Percentiles rank a stretch among this genome's conserved stretches.
Evolutionary conservation across 2,329 filamentous ascomycete species (phyloP).

Genomic region (Sclerotinia nivalis): DNA sequence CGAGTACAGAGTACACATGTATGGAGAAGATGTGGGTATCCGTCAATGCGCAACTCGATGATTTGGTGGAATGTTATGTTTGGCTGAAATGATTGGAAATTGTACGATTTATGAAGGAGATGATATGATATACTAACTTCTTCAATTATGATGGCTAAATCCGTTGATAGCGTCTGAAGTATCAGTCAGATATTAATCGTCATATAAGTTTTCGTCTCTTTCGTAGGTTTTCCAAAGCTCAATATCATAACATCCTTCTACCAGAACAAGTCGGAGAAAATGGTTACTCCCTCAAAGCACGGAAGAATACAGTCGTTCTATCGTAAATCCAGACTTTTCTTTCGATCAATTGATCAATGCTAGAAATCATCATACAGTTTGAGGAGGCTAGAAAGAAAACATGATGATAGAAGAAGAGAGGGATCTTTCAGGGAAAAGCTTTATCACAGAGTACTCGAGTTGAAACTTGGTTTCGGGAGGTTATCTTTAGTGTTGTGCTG

Average conservation of each 20-base stretch:
- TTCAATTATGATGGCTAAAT: background rate
- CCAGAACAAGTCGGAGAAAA: no score
- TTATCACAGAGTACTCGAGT: background rate
- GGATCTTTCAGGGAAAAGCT: no score
- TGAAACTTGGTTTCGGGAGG: background rate
- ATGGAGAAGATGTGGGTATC: conserved; percentile 10
- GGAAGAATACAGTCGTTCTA: background rate
- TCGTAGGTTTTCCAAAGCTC: background rate
- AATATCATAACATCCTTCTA: background rate
- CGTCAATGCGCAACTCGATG: conserved; percentile 13
- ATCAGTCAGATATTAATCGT: background rate
- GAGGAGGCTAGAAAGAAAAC: background rate
- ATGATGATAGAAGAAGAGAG: background rate
- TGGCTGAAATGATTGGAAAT: background rate
- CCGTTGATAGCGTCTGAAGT: background rate
- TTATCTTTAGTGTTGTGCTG: conserved; percentile 6
- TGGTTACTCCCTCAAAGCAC: background rate
- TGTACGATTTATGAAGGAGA: background rate
- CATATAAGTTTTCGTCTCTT: background rate
- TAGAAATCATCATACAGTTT: background rate
- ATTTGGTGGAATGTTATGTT: background rate
- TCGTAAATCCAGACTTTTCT: background rate
- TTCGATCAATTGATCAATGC: no score
- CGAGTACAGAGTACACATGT: conserved; percentile 7
- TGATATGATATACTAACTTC: background rate